Evolutionary conservation across 2,329 filamentous ascomycete species (phyloP), one percentile per base, ranked within the genome.

Genomic region (Sporothrix pseudoabietina): DNA sequence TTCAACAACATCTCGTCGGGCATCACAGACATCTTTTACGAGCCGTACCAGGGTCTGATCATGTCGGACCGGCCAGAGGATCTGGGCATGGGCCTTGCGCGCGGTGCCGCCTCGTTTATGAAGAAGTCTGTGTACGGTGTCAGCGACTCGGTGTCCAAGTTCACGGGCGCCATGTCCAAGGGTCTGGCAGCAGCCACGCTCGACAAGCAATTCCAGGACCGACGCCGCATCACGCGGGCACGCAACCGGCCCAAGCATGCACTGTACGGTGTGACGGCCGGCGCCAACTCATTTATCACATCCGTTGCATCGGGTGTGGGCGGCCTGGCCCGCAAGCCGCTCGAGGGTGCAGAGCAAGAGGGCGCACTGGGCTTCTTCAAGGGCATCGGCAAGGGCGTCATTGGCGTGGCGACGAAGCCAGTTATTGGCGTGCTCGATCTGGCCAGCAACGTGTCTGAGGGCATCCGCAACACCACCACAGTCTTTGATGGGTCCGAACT

Each of bases 121-220:
- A 99, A 99, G 87, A 99, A 99, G 83, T 97, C 94, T 0, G 95
- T 99, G 12, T 99, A 97, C 82, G 97, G 96, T 63, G 93, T 99
- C 80, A 97, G 92, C 1, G 97, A 99, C 84, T 97, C 94, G 79
- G 94, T 99, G 84, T 96, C 94, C 77, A 99, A 99, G 80, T 93
- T 98, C 80, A 99, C 97, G 1, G 97, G 97, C 71, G 97, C 94
- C 81, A 92, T 99, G 82, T 97, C 94, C 77, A 99, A 99, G 83
- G 96, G 96, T 74, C 89, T 99, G 66, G 94, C 96, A 2, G 96
- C 94, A 47, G 96, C 96, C 22, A 98, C 95, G 5, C 88, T 99
- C 76, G 96, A 99, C 84, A 98, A 99, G 82, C 95, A 99, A 80
- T 99, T 98, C 84, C 97, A 99, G 81, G 94, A 98, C 81, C 91